A percentile compares a stretch with the other conserved stretches of the same genome.
These are phyloP conservation scores for Microdochium bolleyi DNA, from an alignment of 2,329 filamentous ascomycete genomes.

Conservation along the genomic window DNA sequence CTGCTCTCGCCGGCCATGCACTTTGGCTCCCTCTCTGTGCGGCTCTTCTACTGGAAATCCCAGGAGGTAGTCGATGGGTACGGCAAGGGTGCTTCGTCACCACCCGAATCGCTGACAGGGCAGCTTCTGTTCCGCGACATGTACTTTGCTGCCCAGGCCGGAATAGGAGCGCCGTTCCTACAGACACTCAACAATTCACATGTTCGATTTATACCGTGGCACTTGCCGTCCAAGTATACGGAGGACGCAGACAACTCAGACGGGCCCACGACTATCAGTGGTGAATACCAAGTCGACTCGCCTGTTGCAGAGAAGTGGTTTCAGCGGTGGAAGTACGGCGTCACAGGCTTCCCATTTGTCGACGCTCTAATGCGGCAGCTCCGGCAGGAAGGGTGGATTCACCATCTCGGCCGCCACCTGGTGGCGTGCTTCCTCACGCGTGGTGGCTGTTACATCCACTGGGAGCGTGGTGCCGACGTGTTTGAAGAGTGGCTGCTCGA, in stretches of 20 bases:
- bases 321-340: conserved; percentile 58
- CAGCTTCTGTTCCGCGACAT: conserved; percentile 74
- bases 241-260: conserved; percentile 19
- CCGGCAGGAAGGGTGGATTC: conserved; percentile 66
- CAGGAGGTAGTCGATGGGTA: conserved; percentile 53
- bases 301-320: conserved; percentile 57
- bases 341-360: conserved; percentile 73
- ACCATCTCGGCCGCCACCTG: conserved; percentile 70
- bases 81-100: conserved; percentile 46
- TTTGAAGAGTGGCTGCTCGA: conserved; percentile 72
- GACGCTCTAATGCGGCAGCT: conserved; percentile 75
- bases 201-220: conserved; percentile 73
- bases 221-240: conserved; percentile 55
- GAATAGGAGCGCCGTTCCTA: conserved; percentile 53
- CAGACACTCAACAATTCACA: conserved; percentile 59
- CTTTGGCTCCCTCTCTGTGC: conserved; percentile 63
- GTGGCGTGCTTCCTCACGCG: conserved; percentile 76
- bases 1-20: conserved; percentile 67
- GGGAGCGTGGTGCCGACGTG: conserved; percentile 71
- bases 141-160: conserved; percentile 73
- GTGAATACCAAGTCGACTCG: conserved; percentile 56
- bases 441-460: conserved; percentile 70
- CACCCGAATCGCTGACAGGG: conserved; percentile 63
- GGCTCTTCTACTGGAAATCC: conserved; percentile 66
- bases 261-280: conserved; percentile 41